Conservation (phyloP, 352 stramenopile genomes). For the Chrysophaeum taylorii region DNA sequence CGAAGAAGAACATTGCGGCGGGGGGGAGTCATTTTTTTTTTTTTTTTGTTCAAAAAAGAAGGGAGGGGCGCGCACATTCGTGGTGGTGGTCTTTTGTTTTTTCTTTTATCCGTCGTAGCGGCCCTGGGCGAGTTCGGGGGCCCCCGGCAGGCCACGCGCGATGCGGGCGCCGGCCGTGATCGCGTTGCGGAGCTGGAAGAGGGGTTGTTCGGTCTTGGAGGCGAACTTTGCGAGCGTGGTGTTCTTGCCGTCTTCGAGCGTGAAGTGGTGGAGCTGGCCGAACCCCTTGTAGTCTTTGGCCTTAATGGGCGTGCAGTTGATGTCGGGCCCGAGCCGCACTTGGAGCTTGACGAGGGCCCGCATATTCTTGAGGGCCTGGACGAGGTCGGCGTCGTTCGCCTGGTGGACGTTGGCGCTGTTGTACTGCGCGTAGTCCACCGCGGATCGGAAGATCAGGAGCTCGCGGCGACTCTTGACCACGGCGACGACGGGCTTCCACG, state of each 20-base stretch:
- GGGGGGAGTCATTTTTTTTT: no score
- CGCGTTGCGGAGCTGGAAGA: neutral
- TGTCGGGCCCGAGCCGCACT: neutral
- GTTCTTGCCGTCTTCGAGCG: neutral
- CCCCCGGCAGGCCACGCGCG: no score
- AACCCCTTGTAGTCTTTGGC: conserved; percentile 9
- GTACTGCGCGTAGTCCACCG: conserved; percentile 10
- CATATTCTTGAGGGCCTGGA: neutral
- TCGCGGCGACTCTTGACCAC: conserved; percentile 9
- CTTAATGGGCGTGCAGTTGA: neutral
- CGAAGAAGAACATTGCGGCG: no score
- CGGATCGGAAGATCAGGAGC: neutral
- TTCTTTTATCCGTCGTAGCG: no score
- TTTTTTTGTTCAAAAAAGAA: no score
- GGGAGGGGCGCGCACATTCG: no score
- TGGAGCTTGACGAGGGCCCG: neutral
- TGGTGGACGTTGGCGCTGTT: neutral
- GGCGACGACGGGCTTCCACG: conserved; percentile 2
- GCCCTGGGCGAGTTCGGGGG: no score
- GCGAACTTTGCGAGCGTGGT: conserved; percentile 7
- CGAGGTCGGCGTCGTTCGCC: neutral
- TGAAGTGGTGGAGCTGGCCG: conserved; percentile 8
- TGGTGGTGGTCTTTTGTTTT: no score
- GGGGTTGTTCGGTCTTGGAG: neutral
- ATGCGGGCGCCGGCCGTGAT: no score